phyloP scores from a whole-genome alignment of 176 grass and related monocot genomes.

The Thinopyrum elongatum region DNA sequence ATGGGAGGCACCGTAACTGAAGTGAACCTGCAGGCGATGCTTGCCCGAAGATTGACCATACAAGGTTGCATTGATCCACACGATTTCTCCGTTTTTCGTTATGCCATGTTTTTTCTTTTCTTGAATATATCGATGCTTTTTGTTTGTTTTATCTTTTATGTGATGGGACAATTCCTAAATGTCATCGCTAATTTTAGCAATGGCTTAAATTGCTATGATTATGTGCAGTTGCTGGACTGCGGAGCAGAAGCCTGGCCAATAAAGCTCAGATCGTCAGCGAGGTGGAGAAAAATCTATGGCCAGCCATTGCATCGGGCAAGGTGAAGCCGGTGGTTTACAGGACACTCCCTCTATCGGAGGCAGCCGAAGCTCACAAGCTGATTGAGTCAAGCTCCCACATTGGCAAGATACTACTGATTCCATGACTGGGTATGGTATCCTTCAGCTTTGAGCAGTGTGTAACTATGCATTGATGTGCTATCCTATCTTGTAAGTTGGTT shows the following conservation, averaged over 20 bases:
- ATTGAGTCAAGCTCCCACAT: conserved; percentile 77
- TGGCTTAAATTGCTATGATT: not conserved
- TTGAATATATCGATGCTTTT: not conserved
- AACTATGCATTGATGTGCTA: not conserved
- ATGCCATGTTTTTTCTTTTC: not conserved
- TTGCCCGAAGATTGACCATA: conserved; percentile 68
- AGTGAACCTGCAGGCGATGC: conserved; percentile 57
- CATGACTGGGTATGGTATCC: conserved; percentile 15
- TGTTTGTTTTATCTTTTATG: not conserved
- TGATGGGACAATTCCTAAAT: not conserved
- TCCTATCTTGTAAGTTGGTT: not conserved
- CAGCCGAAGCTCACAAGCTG: conserved; percentile 67
- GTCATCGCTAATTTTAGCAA: not conserved
- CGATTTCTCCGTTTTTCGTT: not conserved
- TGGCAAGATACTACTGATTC: conserved; percentile 86
- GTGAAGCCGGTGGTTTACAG: conserved; percentile 78
- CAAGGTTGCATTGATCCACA: conserved; percentile 43
- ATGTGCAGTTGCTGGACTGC: conserved; percentile 67
- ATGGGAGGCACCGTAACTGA: conserved; percentile 50
- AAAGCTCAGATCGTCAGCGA: conserved; percentile 75
- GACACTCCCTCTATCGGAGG: conserved; percentile 64
- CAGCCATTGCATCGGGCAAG: conserved; percentile 51
- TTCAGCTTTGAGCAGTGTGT: not conserved
- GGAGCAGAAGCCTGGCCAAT: conserved; percentile 51
- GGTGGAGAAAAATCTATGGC: conserved; percentile 86